A percentile compares a stretch with the other conserved stretches of the same genome.
phyloP scores from a whole-genome alignment of 176 grass and related monocot genomes.

The Carex cristatella region DNA sequence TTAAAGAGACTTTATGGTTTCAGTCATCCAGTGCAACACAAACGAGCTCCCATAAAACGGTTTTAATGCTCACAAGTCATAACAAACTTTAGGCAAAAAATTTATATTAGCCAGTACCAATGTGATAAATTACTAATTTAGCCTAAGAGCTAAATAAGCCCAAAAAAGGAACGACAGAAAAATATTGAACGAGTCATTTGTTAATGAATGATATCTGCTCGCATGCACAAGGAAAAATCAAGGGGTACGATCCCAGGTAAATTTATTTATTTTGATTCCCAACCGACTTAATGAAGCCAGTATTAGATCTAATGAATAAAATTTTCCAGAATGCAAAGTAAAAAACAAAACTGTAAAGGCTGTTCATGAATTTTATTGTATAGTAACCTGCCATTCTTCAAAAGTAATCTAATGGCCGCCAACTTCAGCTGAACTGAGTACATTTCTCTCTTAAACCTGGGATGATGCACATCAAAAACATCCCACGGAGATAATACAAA shows the following conservation, averaged over 20 bases:
- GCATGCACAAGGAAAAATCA: neutral
- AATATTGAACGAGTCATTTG: neutral
- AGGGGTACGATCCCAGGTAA: neutral
- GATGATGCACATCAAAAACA: slow-evolving; percentile 40
- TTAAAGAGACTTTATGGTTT: no score
- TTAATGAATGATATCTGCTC: neutral
- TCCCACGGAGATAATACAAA: slow-evolving; percentile 40
- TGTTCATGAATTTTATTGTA: slow-evolving; percentile 53
- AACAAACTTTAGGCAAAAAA: no score
- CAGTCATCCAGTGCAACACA: no score
- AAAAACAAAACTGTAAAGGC: slow-evolving; percentile 1
- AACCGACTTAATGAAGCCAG: neutral
- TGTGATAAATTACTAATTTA: no score
- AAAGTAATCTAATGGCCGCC: slow-evolving; percentile 24
- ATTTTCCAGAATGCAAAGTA: neutral
- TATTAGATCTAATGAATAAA: neutral
- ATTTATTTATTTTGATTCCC: neutral
- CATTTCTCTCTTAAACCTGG: slow-evolving; percentile 34
- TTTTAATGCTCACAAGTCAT: no score
- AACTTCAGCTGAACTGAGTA: slow-evolving; percentile 64
- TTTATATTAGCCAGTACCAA: no score
- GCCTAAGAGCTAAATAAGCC: neutral
- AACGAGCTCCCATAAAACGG: no score
- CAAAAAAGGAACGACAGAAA: neutral
- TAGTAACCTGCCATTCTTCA: slow-evolving; percentile 28